These are phyloP conservation scores for Xylaria telfairii DNA, from an alignment of 495 filamentous ascomycete species.

Conservation along the genomic window DNA sequence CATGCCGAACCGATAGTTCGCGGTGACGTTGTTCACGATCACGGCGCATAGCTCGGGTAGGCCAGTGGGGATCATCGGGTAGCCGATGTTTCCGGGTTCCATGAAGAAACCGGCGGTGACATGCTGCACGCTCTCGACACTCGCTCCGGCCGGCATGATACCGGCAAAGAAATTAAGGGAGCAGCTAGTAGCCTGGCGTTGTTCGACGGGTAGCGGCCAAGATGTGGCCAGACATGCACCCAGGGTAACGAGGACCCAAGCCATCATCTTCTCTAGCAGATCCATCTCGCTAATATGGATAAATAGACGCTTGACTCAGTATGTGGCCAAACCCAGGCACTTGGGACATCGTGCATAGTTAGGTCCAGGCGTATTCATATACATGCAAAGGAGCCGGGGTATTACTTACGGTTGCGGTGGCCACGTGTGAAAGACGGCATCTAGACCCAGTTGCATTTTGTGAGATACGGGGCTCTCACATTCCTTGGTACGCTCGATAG, in stretches of 20 bases:
- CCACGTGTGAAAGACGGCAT: slow-evolving; percentile 13
- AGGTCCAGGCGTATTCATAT: slow-evolving; percentile 12
- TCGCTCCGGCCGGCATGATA: slow-evolving; percentile 29
- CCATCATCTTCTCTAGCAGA: not conserved
- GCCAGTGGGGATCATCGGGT: slow-evolving; percentile 46
- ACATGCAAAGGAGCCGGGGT: slow-evolving; percentile 11
- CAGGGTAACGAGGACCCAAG: slow-evolving; percentile 14
- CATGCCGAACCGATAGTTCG: slow-evolving; percentile 57
- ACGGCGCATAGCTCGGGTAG: slow-evolving; percentile 58
- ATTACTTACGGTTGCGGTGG: slow-evolving; percentile 5
- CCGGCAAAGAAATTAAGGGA: slow-evolving; percentile 30
- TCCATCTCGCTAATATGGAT: not conserved
- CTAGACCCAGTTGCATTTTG: slow-evolving; percentile 1
- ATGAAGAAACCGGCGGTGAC: slow-evolving; percentile 37
- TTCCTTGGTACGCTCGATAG: not conserved
- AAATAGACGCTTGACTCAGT: not conserved
- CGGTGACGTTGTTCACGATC: slow-evolving; percentile 53
- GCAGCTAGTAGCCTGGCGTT: slow-evolving; percentile 31
- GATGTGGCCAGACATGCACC: slow-evolving; percentile 11
- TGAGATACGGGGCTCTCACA: slow-evolving; percentile 2
- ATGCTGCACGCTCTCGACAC: slow-evolving; percentile 30
- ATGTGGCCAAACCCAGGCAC: not conserved
- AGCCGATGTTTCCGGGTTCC: slow-evolving; percentile 44
- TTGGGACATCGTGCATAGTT: not conserved
- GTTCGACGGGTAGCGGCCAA: not conserved